Conservation (phyloP, 1,139 yeast species). For the Geotrichum fermentans region DNA sequence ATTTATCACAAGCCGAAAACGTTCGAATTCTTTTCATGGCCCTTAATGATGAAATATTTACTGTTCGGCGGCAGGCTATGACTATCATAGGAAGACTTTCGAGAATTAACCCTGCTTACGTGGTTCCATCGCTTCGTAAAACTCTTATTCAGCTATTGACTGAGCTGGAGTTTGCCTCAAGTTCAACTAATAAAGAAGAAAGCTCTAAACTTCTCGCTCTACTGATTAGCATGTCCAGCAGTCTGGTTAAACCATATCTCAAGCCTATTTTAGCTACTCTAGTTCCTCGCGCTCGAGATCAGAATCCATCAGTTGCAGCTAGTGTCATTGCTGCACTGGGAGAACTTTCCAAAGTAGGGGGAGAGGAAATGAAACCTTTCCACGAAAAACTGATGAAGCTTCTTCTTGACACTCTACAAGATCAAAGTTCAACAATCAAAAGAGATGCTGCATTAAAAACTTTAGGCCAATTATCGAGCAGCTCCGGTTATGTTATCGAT, state of each 20-base stretch:
- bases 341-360: constrained; percentile 81
- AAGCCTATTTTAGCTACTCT: constrained; percentile 83
- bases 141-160: constrained; percentile 80
- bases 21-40: constrained; percentile 83
- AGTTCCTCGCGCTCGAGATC: constrained; percentile 68
- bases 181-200: constrained; percentile 77
- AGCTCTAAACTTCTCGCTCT: constrained; percentile 72
- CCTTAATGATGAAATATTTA: constrained; percentile 83
- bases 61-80: constrained; percentile 76
- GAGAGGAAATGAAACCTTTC: constrained; percentile 73
- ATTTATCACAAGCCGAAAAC: constrained; percentile 88
- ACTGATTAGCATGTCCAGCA: constrained; percentile 71
- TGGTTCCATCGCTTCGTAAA: constrained; percentile 86
- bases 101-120: constrained; percentile 86
- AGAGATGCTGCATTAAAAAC: constrained; percentile 87
- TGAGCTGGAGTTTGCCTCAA: constrained; percentile 73
- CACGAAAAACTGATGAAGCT: constrained; percentile 79
- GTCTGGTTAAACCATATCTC: constrained; percentile 80
- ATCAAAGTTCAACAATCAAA: constrained; percentile 79
- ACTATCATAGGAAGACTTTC: constrained; percentile 79
- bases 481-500: constrained; percentile 92
- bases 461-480: constrained; percentile 80
- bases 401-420: constrained; percentile 81
- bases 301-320: constrained; percentile 70
- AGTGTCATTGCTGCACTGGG: constrained; percentile 88